Evolutionary conservation across 2,329 filamentous ascomycete species (phyloP).

Genomic region (Talaromyces marneffei): DNA sequence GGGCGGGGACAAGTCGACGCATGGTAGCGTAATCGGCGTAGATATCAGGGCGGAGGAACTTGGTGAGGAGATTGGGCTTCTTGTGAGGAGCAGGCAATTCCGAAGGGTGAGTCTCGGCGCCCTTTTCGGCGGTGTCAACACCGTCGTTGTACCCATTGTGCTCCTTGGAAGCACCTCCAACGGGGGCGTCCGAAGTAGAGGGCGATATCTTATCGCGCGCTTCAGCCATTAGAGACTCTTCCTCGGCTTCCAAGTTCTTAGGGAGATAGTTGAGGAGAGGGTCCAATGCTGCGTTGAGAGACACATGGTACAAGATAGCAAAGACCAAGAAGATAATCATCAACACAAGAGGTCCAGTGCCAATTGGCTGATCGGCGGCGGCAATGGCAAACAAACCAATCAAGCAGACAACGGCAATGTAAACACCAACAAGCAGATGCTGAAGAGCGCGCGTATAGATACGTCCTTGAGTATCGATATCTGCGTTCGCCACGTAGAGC

Average conservation of each 20-base stretch:
- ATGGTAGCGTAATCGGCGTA: conserved; percentile 68
- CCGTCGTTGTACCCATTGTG: conserved; percentile 20
- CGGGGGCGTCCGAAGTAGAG: conserved; percentile 20
- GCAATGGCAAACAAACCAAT: conserved; percentile 77
- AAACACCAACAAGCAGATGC: conserved; percentile 77
- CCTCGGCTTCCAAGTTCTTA: conserved; percentile 60
- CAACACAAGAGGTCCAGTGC: conserved; percentile 64
- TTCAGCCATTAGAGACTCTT: conserved; percentile 43
- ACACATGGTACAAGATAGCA: conserved; percentile 67
- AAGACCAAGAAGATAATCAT: conserved; percentile 73
- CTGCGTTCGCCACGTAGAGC: conserved; percentile 75
- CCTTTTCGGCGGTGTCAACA: conserved; percentile 32
- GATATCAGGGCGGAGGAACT: conserved; percentile 70
- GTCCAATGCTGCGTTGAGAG: conserved; percentile 64
- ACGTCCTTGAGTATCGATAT: conserved; percentile 80
- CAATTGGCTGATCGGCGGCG: conserved; percentile 54
- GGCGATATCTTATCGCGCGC: conserved; percentile 22
- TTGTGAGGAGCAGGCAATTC: conserved; percentile 23
- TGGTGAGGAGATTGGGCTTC: conserved; percentile 33
- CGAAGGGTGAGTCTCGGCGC: conserved; percentile 13
- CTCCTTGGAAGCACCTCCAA: conserved; percentile 27
- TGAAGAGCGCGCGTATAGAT: conserved; percentile 83
- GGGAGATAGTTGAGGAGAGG: conserved; percentile 76
- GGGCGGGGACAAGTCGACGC: conserved; percentile 61
- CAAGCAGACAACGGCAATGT: conserved; percentile 74